Evolutionary conservation across 139 green algal genomes (phyloP).

Genomic region (Asterochloris sp.): DNA sequence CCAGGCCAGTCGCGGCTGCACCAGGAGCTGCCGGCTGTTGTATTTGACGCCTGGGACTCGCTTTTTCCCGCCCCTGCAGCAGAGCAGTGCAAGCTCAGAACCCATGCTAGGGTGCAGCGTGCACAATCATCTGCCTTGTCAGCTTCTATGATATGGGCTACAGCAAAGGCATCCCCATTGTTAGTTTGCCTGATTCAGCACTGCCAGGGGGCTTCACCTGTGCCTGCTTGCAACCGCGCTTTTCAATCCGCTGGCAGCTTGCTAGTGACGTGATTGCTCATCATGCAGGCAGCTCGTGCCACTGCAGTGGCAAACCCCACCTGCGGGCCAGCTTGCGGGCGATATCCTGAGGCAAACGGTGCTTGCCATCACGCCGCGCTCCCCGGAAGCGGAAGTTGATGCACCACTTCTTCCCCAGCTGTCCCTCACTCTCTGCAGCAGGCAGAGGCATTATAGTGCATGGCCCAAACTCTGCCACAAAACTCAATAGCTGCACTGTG

Average conservation of each 20-base stretch:
- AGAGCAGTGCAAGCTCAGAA: not conserved
- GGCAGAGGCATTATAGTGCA: too few species aligned
- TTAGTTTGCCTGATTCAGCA: too few species aligned
- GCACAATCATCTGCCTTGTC: not conserved
- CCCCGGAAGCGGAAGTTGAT: not conserved
- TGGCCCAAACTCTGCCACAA: too few species aligned
- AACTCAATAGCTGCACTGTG: too few species aligned
- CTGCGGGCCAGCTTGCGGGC: constrained; percentile 1
- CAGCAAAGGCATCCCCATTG: too few species aligned
- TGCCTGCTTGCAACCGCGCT: not conserved
- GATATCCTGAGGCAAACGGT: constrained; percentile 6
- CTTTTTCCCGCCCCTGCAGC: constrained; percentile 34
- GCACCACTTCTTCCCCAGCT: not conserved
- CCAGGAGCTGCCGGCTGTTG: constrained; percentile 10
- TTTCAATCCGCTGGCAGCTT: not conserved
- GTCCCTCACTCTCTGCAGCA: not conserved
- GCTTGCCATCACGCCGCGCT: not conserved
- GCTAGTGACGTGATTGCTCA: too few species aligned
- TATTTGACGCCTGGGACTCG: constrained; percentile 37
- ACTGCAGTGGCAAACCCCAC: not conserved
- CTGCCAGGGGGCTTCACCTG: too few species aligned
- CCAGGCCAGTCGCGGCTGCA: constrained; percentile 29
- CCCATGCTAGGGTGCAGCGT: not conserved
- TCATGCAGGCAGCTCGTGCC: too few species aligned
- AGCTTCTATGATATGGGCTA: too few species aligned